These are phyloP conservation scores for Bacterosira constricta DNA, from an alignment of 108 stramenopile species.

Conservation along the genomic window DNA sequence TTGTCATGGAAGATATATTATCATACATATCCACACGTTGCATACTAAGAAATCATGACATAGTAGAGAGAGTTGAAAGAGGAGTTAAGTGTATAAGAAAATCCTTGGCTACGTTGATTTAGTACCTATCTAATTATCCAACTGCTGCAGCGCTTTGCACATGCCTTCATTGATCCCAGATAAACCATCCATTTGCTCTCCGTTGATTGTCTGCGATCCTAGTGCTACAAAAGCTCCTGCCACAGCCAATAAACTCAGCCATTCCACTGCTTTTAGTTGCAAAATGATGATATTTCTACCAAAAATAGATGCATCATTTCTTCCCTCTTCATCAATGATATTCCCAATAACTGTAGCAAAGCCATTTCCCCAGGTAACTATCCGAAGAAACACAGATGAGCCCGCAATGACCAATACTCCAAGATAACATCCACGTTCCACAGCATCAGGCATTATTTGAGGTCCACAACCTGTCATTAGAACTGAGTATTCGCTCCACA, in stretches of 20 bases:
- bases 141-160: conserved; percentile 48
- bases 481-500: conserved; percentile 56
- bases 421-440: conserved; percentile 58
- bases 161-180: conserved; percentile 52
- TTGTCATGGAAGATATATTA: too few species aligned
- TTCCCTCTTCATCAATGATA: not conserved
- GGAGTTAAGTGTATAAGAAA: too few species aligned
- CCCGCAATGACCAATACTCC: conserved; percentile 53
- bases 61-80: too few species aligned
- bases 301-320: not conserved
- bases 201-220: conserved; percentile 33
- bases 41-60: too few species aligned
- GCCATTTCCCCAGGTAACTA: conserved; percentile 35
- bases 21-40: too few species aligned
- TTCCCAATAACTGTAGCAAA: conserved; percentile 13
- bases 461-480: conserved; percentile 55
- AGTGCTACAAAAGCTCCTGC: conserved; percentile 50
- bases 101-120: too few species aligned
- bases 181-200: conserved; percentile 55
- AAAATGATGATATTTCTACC: not conserved
- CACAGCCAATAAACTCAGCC: conserved; percentile 29
- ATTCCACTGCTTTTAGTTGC: conserved; percentile 14
- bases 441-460: conserved; percentile 32
- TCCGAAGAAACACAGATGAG: conserved; percentile 43
- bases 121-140: too few species aligned